Evolutionary conservation across 2,329 filamentous ascomycete species (phyloP), one percentile per base, ranked within the genome.

Genomic region (Epichloe hybrida): DNA sequence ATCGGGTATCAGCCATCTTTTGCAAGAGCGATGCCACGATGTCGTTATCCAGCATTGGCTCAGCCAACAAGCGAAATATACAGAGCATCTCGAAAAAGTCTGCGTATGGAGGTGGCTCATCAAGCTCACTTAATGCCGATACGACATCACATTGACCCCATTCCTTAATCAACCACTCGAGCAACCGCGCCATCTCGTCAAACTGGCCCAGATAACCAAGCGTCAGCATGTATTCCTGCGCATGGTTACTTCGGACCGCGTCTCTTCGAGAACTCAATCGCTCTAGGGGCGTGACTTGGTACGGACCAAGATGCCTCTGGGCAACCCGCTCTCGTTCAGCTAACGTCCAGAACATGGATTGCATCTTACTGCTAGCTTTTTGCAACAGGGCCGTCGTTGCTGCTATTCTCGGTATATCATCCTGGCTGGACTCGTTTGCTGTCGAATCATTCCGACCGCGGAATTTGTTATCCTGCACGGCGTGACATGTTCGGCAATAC

Each of bases 121-220:
- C 57, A 46, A 63, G 50, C 46, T 66, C 58, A 31, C 58, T 55
- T 52, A 72, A 61, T 49, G 69, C 66, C 15, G 68, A 64, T 5
- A 66, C 57, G 36, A 66, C 52, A 9, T 61, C 59, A 27, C 59
- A 50, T 21, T 61, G 62, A 5, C 62, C 60, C 65, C 73, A 73
- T 55, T 80, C 65, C 23, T 64, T 56, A 0, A 76, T 64, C 56
- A 84, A 75, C 81, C 82, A 89, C 34, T 67, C 63, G 13, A 83
- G 64, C 5, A 83, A 64, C 4, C 67, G 67, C 5, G 75, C 70
- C 61, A 88, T 78, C 47, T 75, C 79, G 2, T 74, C 66, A 46
- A 72, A 70, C 55, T 87, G 79, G 38, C 74, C 75, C n/a, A 80
- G 63, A 49, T 76, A 73, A 1, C 77, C 83, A 21, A 88, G 67